A percentile compares a stretch with the other conserved stretches of the same genome.
phyloP scores from a whole-genome alignment of 176 grass and related monocot species.

The Carex pumila region DNA sequence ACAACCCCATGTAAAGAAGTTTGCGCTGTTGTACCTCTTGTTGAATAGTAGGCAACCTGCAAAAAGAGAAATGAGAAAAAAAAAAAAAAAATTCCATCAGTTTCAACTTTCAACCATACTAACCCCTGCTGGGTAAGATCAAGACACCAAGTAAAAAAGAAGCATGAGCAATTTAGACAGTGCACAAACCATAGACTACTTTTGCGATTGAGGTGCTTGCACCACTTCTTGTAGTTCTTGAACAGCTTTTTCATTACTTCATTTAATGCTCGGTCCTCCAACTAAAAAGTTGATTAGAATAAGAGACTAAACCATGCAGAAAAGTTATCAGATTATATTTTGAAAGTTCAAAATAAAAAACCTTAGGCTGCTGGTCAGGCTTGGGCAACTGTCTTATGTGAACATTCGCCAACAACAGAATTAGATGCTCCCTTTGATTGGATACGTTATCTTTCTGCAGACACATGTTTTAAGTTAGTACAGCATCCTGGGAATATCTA shows the following conservation, averaged over 20 bases:
- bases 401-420: conserved; percentile 87
- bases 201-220: conserved; percentile 76
- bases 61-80: not conserved
- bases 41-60: conserved; percentile 92
- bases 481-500: not conserved
- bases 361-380: conserved; percentile 78
- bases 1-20: conserved; percentile 95
- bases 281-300: conserved; percentile 26
- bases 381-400: conserved; percentile 72
- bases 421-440: conserved; percentile 95
- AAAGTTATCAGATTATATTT: not conserved
- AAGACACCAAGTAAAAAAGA: not conserved
- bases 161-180: not conserved
- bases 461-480: not conserved
- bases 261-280: conserved; percentile 69
- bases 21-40: conserved; percentile 98
- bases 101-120: not conserved
- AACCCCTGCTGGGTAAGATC: not conserved
- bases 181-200: conserved; percentile 75
- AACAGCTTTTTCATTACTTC: conserved; percentile 78
- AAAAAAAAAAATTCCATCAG: not conserved
- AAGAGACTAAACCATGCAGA: conserved; percentile 11
- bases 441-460: conserved; percentile 87
- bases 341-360: conserved; percentile 15
- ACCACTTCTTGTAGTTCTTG: conserved; percentile 94